These are phyloP conservation scores for Microthlaspi erraticum DNA, from an alignment of 345 rosid species.

Conservation along the genomic window DNA sequence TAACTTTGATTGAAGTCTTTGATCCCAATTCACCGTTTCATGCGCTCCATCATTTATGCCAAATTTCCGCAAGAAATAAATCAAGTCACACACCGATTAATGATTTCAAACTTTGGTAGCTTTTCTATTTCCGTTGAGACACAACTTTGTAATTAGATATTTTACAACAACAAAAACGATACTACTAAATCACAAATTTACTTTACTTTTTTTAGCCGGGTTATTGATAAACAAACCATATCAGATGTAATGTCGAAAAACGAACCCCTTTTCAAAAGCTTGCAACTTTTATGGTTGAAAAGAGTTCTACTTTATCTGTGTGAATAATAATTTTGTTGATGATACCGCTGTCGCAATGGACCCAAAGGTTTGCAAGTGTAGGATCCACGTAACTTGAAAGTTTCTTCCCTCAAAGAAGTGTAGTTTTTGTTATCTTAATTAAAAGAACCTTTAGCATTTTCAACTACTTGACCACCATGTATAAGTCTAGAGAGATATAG, in stretches of 20 bases:
- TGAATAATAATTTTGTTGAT: conserved; percentile 30
- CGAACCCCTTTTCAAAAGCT: conserved; percentile 30
- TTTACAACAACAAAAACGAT: conserved; percentile 12
- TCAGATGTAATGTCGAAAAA: conserved; percentile 28
- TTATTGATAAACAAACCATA: conserved; percentile 15
- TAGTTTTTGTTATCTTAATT: conserved; percentile 11
- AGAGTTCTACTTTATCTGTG: conserved; percentile 19
- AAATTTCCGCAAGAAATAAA: not conserved
- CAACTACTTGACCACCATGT: no score
- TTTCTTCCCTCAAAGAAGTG: not conserved
- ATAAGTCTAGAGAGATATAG: not conserved
- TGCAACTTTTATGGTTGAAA: conserved; percentile 36
- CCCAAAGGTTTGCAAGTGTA: conserved; percentile 7
- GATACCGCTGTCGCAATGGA: conserved; percentile 22
- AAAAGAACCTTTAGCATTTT: not conserved
- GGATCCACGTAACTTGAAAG: conserved; percentile 1
- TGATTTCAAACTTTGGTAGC: conserved; percentile 26
- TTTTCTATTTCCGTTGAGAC: conserved; percentile 19
- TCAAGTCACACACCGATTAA: conserved; percentile 1
- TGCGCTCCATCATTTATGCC: conserved; percentile 33
- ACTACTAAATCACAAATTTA: not conserved
- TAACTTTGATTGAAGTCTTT: not conserved
- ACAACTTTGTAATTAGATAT: not conserved
- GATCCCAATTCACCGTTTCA: conserved; percentile 26
- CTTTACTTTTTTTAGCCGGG: conserved; percentile 28